Conservation (phyloP, 2,329 filamentous ascomycete species). For the Colletotrichum sp. region DNA sequence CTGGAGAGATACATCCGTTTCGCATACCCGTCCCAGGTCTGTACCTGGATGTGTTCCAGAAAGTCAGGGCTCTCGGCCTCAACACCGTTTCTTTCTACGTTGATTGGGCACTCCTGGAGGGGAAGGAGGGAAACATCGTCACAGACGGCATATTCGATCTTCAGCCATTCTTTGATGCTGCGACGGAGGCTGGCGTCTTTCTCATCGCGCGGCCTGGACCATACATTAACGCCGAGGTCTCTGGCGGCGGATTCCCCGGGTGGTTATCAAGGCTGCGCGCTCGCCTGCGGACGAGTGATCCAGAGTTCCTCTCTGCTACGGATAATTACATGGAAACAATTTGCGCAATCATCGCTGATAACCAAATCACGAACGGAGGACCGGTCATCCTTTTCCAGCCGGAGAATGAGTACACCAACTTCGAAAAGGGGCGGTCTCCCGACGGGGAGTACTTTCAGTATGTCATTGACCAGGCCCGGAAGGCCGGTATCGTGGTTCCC, state of each 20-base stretch:
- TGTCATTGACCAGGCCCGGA: conserved; percentile 70
- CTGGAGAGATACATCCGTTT: conserved; percentile 76
- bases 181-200: conserved; percentile 75
- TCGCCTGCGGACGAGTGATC: conserved; percentile 64
- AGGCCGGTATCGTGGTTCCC: conserved; percentile 75
- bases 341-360: conserved; percentile 65
- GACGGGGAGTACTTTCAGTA: conserved; percentile 73
- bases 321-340: conserved; percentile 65
- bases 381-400: conserved; percentile 81
- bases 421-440: conserved; percentile 44
- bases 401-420: conserved; percentile 80
- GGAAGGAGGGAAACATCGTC: conserved; percentile 70
- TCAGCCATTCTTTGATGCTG: conserved; percentile 78
- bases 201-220: conserved; percentile 74
- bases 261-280: conserved; percentile 77
- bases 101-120: conserved; percentile 80
- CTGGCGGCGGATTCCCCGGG: conserved; percentile 80
- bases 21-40: conserved; percentile 50
- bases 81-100: conserved; percentile 81
- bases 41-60: conserved; percentile 78
- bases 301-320: conserved; percentile 69
- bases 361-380: conserved; percentile 83
- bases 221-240: conserved; percentile 80
- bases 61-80: conserved; percentile 81
- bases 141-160: conserved; percentile 76